Conservation (phyloP, 305 asterid species). For the Ilex paraguariensis region DNA sequence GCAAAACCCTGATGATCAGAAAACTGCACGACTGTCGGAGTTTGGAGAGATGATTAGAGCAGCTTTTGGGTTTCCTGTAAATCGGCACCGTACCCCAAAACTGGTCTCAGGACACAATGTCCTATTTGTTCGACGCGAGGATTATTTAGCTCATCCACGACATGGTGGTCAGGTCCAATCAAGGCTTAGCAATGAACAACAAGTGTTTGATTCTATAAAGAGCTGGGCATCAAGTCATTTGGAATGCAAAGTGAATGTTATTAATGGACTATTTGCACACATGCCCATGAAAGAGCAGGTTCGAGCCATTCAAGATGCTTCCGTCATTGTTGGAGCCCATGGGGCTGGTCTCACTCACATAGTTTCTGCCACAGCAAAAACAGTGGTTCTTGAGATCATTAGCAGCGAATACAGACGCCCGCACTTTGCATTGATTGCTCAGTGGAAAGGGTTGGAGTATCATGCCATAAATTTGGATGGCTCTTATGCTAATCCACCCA, state of each 20-base stretch:
- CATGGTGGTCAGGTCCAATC: conserved; percentile 83
- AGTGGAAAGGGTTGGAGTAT: conserved; percentile 90
- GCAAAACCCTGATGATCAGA: conserved; percentile 54
- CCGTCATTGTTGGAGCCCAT: conserved; percentile 86
- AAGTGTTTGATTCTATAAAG: conserved; percentile 59
- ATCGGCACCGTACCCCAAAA: conserved; percentile 34
- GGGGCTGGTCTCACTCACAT: conserved; percentile 96
- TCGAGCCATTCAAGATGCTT: conserved; percentile 82
- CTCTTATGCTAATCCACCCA: conserved; percentile 56
- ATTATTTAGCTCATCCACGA: conserved; percentile 93
- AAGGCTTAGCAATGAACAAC: conserved; percentile 80
- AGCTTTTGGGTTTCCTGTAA: conserved; percentile 63
- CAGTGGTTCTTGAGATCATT: conserved; percentile 74
- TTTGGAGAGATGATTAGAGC: conserved; percentile 97
- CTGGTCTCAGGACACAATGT: conserved; percentile 45
- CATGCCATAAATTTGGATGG: conserved; percentile 56
- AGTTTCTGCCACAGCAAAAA: conserved; percentile 56
- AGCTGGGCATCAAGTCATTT: conserved; percentile 54
- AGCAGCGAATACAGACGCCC: conserved; percentile 77
- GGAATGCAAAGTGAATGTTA: conserved; percentile 50
- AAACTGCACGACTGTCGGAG: conserved; percentile 86
- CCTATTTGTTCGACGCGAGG: conserved; percentile 92
- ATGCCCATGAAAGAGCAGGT: conserved; percentile 98
- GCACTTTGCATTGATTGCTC: conserved; percentile 76
- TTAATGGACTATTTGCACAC: conserved; percentile 89